Conservation (phyloP, 805 yeast species). For the Wickerhamiella sergipiensis region DNA sequence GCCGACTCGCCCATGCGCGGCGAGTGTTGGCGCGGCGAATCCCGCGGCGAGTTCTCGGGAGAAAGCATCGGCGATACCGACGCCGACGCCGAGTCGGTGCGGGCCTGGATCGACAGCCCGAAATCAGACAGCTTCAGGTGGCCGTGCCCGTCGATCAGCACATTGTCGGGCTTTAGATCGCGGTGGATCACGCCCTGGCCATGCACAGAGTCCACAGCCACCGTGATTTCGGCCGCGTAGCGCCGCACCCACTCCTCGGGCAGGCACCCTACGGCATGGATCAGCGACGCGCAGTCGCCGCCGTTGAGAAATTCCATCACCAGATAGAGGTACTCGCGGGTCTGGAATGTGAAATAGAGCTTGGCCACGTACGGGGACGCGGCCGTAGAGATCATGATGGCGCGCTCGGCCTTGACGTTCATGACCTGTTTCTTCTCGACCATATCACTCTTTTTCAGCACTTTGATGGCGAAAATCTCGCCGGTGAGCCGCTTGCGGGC, state of each 20-base stretch:
- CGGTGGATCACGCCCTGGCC: conserved; percentile 81
- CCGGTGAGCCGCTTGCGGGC: conserved; percentile 78
- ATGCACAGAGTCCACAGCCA: conserved; percentile 85
- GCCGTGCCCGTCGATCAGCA: conserved; percentile 73
- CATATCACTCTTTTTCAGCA: conserved; percentile 86
- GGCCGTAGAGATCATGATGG: conserved; percentile 89
- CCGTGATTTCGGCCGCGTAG: conserved; percentile 79
- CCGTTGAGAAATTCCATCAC: conserved; percentile 97
- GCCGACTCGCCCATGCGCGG: background rate
- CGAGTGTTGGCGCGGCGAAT: background rate
- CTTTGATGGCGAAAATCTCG: conserved; percentile 90
- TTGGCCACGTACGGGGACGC: conserved; percentile 88
- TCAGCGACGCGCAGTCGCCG: conserved; percentile 83
- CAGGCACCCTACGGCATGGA: conserved; percentile 67
- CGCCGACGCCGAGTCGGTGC: background rate
- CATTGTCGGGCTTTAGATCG: conserved; percentile 89
- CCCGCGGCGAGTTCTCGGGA: background rate
- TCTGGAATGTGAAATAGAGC: conserved; percentile 77
- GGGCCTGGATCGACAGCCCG: conserved; percentile 50
- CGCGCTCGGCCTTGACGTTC: conserved; percentile 87
- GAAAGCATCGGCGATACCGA: conserved; percentile 29
- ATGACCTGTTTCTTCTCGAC: conserved; percentile 92
- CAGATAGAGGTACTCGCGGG: conserved; percentile 67
- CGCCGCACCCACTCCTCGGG: conserved; percentile 73
- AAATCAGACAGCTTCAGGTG: conserved; percentile 90